Evolutionary conservation across 768 basidiomycete species (phyloP).

Genomic region (Russula brevipes): DNA sequence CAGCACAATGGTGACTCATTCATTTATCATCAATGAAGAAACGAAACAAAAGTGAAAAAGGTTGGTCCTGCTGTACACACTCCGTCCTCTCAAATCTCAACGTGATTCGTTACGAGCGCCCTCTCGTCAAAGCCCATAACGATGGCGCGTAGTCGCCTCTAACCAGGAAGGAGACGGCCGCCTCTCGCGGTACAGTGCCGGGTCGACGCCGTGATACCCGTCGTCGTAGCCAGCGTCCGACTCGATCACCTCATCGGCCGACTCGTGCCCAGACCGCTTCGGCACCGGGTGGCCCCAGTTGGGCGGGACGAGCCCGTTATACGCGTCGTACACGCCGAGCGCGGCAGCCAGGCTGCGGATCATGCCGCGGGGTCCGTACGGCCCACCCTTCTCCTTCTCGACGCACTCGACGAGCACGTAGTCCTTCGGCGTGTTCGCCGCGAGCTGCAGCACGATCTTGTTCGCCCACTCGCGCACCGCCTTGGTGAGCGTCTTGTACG

Average conservation of each 20-base stretch:
- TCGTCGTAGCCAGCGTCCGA: conserved; percentile 1
- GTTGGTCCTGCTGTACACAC: no score
- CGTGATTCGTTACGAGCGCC: background rate
- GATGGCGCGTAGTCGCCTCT: background rate
- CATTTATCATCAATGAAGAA: no score
- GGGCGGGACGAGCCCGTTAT: conserved; percentile 12
- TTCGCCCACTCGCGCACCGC: conserved; percentile 14
- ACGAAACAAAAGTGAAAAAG: no score
- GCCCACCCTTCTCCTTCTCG: conserved; percentile 6
- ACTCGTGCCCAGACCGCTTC: background rate
- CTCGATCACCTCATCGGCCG: background rate
- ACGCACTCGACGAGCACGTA: conserved; percentile 11
- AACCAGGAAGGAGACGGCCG: background rate
- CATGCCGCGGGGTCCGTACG: conserved; percentile 18
- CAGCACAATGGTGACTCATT: no score
- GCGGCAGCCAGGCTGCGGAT: conserved; percentile 19
- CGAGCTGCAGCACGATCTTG: conserved; percentile 17
- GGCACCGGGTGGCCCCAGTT: conserved; percentile 16
- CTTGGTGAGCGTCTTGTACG: conserved; percentile 5
- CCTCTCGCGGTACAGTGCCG: background rate
- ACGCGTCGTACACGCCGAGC: conserved; percentile 9
- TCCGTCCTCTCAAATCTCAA: no score
- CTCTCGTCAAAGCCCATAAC: background rate
- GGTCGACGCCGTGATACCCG: conserved; percentile 10
- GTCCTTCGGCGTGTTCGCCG: conserved; percentile 7